These are phyloP conservation scores for Komagataella pseudopastoris DNA, from an alignment of 805 yeast species.

Conservation along the genomic window DNA sequence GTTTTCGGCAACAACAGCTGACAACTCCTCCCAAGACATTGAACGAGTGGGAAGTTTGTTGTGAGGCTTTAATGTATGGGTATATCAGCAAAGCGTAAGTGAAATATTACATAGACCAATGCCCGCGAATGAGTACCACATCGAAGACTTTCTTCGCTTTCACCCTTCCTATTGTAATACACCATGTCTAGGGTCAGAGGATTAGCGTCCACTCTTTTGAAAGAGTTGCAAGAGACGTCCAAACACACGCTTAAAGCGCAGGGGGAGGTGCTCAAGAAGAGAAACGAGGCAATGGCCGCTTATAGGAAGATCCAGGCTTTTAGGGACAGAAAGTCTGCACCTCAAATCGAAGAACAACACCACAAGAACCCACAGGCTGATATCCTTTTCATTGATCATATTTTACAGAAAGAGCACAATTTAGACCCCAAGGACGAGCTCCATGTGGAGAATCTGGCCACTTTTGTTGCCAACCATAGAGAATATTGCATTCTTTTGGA, in stretches of 20 bases:
- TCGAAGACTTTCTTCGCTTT: background rate
- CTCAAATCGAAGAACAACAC: background rate
- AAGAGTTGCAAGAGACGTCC: constrained; percentile 3
- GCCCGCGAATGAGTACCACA: background rate
- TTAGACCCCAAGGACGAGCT: constrained; percentile 10
- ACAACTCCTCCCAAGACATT: constrained; percentile 18
- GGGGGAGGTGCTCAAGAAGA: constrained; percentile 6
- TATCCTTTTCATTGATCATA: constrained; percentile 11
- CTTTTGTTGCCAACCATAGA: constrained; percentile 60
- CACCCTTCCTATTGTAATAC: background rate
- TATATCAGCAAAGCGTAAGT: background rate
- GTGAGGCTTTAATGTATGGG: background rate
- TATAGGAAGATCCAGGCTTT: constrained; percentile 34
- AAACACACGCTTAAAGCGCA: constrained; percentile 22
- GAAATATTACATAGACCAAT: background rate
- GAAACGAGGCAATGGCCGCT: constrained; percentile 29
- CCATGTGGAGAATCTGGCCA: constrained; percentile 45
- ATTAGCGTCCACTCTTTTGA: background rate
- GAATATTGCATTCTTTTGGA: constrained; percentile 67
- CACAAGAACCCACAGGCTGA: constrained; percentile 12
- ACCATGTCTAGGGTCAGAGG: background rate
- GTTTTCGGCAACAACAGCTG: constrained; percentile 17
- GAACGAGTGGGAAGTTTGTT: constrained; percentile 2
- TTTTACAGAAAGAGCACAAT: constrained; percentile 11
- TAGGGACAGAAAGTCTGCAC: constrained; percentile 19